These are phyloP conservation scores for Capsicum baccatum DNA, from an alignment of 257 asterid species.

Conservation along the genomic window DNA sequence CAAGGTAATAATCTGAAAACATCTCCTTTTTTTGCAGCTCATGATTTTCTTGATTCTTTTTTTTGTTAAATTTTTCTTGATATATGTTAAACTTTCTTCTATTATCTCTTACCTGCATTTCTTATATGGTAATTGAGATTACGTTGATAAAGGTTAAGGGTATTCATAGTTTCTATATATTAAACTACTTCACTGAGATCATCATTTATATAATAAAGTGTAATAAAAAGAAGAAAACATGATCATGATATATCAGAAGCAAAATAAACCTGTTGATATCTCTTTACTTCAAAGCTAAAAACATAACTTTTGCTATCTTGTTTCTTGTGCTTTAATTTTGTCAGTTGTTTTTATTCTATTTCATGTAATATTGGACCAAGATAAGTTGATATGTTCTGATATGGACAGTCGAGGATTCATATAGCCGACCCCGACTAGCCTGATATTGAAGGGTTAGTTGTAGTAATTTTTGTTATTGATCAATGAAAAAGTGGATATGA, in stretches of 20 bases:
- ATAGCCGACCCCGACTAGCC: background rate
- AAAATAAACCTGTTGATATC: constrained; percentile 22
- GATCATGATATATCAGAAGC: constrained; percentile 23
- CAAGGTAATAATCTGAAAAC: constrained; percentile 14
- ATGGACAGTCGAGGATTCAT: background rate
- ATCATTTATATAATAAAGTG: constrained; percentile 17
- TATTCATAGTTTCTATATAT: background rate
- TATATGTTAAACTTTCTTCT: background rate
- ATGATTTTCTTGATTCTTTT: background rate
- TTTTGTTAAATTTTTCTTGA: background rate
- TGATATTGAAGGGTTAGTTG: background rate
- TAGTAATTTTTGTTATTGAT: background rate
- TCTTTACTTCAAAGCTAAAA: constrained; percentile 31
- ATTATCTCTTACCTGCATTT: constrained; percentile 11
- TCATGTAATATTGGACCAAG: background rate
- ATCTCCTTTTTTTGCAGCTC: background rate
- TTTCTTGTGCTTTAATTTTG: background rate
- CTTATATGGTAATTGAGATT: background rate
- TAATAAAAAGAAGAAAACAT: constrained; percentile 24
- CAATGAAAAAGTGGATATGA: background rate
- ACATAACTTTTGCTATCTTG: constrained; percentile 13
- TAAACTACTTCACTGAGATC: background rate
- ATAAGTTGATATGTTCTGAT: background rate
- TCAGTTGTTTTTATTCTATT: background rate
- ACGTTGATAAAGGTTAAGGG: background rate